Evolutionary conservation across 805 yeast species (phyloP).

Genomic region (Monosporozyma yasuniensis): DNA sequence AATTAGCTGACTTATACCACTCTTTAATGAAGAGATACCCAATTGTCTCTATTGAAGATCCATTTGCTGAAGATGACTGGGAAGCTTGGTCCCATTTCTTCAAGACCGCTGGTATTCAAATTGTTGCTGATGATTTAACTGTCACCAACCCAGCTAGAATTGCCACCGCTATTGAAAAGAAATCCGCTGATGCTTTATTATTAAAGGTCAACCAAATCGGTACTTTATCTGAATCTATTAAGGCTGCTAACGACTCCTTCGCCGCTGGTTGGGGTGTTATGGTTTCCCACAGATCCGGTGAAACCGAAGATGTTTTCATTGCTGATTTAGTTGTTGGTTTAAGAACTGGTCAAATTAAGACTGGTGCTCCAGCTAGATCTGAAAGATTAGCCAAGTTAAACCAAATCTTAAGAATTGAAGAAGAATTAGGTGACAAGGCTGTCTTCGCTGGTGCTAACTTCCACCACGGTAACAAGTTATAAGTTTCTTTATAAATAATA

Average conservation of each 20-base stretch:
- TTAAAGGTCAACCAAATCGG: constrained; percentile 99
- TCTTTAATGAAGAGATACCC: constrained; percentile 83
- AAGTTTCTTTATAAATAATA: constrained; percentile 10
- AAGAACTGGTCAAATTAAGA: constrained; percentile 97
- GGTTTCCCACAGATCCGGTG: constrained; percentile 99
- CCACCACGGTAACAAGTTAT: constrained; percentile 46
- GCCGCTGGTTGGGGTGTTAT: constrained; percentile 98
- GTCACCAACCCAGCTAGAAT: constrained; percentile 96
- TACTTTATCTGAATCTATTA: constrained; percentile 88
- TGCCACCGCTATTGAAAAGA: constrained; percentile 91
- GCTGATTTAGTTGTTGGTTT: constrained; percentile 97
- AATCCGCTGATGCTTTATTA: constrained; percentile 88
- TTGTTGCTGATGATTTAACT: constrained; percentile 97
- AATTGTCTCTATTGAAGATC: constrained; percentile 97
- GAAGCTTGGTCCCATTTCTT: constrained; percentile 91
- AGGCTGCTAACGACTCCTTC: constrained; percentile 93
- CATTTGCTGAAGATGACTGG: constrained; percentile 99
- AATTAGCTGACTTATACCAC: constrained; percentile 79
- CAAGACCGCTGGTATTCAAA: constrained; percentile 68
- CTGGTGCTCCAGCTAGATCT: constrained; percentile 99
- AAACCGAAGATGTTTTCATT: constrained; percentile 97
- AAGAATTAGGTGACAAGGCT: constrained; percentile 96
- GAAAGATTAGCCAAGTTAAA: constrained; percentile 98
- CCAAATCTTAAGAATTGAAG: constrained; percentile 98
- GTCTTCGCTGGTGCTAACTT: constrained; percentile 88